Evolutionary conservation across 305 asterid genomes (phyloP).

Genomic region (Fraxinus nigra): DNA sequence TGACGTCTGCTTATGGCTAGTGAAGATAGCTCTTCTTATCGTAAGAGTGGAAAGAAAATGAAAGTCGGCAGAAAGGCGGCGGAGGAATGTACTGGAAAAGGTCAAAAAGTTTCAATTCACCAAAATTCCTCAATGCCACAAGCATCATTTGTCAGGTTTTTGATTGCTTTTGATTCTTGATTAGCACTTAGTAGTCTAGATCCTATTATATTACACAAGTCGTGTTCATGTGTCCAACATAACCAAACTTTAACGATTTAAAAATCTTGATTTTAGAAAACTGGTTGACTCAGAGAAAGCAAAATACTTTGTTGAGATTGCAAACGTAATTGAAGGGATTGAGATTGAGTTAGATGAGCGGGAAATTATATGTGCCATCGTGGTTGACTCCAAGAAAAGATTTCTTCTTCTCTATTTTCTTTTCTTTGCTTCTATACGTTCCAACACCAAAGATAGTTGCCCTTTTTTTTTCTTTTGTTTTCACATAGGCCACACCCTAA

Average conservation of each 20-base stretch:
- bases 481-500: too few species aligned
- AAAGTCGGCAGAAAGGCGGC: conserved; percentile 57
- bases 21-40: conserved; percentile 30
- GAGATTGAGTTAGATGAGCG: conserved; percentile 79
- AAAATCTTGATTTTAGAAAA: conserved; percentile 41
- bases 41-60: conserved; percentile 32
- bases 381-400: too few species aligned
- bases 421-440: too few species aligned
- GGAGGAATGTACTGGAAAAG: conserved; percentile 31
- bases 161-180: conserved; percentile 6
- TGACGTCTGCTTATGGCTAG: conserved; percentile 26
- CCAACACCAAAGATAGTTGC: too few species aligned
- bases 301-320: conserved; percentile 77
- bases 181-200: conserved; percentile 8
- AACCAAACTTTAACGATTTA: conserved; percentile 1
- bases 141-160: conserved; percentile 65
- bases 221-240: background rate
- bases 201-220: background rate
- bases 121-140: conserved; percentile 27
- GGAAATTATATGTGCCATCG: conserved; percentile 62
- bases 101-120: conserved; percentile 33
- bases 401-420: too few species aligned
- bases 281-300: conserved; percentile 81
- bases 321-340: conserved; percentile 73
- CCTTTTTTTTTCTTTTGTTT: too few species aligned